Conservation (phyloP, 345 rosid species). For the Heritiera littoralis region DNA sequence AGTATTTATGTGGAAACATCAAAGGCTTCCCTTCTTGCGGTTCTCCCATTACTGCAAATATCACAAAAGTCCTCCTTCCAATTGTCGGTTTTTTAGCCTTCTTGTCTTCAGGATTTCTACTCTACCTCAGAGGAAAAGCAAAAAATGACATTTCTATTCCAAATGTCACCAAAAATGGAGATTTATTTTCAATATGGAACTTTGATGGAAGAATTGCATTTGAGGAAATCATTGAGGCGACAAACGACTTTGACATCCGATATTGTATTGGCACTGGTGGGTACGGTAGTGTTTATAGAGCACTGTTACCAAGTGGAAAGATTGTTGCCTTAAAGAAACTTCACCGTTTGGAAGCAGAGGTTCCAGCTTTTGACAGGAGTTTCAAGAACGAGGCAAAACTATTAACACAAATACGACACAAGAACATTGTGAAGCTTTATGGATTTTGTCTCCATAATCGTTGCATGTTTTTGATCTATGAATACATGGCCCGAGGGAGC, state of each 20-base stretch:
- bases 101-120: neutral
- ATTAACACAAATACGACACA: neutral
- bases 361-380: neutral
- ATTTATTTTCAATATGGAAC: conserved; percentile 1
- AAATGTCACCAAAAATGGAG: neutral
- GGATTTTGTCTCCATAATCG: neutral
- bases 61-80: neutral
- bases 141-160: neutral
- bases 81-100: neutral
- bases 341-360: neutral
- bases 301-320: neutral
- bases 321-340: conserved; percentile 11
- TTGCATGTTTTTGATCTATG: conserved; percentile 9
- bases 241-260: conserved; percentile 4
- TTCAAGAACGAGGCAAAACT: neutral
- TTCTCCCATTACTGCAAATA: too few relatives aligned
- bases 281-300: conserved; percentile 6
- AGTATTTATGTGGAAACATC: neutral
- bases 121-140: neutral
- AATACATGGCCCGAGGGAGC: neutral
- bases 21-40: neutral
- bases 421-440: conserved; percentile 10
- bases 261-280: conserved; percentile 16
- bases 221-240: conserved; percentile 13
- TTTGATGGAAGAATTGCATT: conserved; percentile 16